Conservation (phyloP, 2,329 filamentous ascomycete species). For the Exophiala bonariae region DNA sequence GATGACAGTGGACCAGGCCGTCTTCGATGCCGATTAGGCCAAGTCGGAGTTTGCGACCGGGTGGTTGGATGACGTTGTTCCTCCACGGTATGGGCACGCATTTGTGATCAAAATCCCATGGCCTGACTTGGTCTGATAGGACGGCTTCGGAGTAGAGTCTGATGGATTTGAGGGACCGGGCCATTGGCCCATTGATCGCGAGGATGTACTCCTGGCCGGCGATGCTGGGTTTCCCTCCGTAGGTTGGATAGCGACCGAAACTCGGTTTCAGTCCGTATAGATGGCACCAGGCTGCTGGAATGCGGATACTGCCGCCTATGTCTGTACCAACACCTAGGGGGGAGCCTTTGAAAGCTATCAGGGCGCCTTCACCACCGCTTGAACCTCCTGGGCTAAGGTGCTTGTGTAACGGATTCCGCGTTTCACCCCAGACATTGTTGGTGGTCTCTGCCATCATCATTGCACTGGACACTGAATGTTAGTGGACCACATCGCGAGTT, state of each 20-base stretch:
- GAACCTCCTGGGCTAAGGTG: constrained; percentile 36
- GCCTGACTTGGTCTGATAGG: constrained; percentile 32
- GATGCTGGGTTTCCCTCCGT: constrained; percentile 37
- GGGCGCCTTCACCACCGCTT: constrained; percentile 37
- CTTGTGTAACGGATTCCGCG: constrained; percentile 38
- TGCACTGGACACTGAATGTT: constrained; percentile 25
- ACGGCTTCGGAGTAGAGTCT: constrained; percentile 39
- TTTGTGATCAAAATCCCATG: constrained; percentile 42
- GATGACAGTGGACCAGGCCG: constrained; percentile 37
- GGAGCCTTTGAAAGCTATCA: constrained; percentile 35
- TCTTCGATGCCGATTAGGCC: constrained; percentile 40
- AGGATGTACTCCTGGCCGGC: constrained; percentile 41
- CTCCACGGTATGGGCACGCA: constrained; percentile 41
- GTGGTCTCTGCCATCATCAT: constrained; percentile 48
- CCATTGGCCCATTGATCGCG: constrained; percentile 41
- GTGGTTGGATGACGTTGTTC: constrained; percentile 33
- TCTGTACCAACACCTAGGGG: constrained; percentile 40
- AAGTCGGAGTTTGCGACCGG: constrained; percentile 37
- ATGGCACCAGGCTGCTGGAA: constrained; percentile 39
- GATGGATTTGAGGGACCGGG: constrained; percentile 34
- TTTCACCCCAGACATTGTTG: constrained; percentile 45
- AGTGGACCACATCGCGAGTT: constrained; percentile 32
- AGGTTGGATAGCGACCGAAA: constrained; percentile 40
- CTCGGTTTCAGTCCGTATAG: constrained; percentile 43
- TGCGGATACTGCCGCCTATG: constrained; percentile 42